phyloP scores from a whole-genome alignment of 148 eudicot genomes.

The Fallopia convolvulus region DNA sequence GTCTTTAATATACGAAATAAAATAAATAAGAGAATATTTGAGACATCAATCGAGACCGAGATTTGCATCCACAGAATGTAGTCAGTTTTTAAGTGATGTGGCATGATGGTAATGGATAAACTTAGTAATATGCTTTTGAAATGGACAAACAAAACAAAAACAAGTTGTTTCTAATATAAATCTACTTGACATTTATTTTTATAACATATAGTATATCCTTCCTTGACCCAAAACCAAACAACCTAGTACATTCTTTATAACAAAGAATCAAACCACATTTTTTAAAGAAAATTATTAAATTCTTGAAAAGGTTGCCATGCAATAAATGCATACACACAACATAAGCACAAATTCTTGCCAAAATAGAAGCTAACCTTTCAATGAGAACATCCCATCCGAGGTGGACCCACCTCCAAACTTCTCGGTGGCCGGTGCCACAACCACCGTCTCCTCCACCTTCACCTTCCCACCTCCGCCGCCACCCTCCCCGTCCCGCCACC shows the following conservation, averaged over 20 bases:
- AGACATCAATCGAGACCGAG: no score
- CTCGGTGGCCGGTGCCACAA: background rate
- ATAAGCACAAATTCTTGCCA: background rate
- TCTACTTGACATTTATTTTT: no score
- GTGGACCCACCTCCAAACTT: background rate
- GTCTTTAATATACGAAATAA: no score
- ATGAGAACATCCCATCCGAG: background rate
- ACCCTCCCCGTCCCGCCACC: constrained; percentile 25
- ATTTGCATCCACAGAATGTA: no score
- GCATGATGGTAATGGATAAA: background rate
- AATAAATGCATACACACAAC: background rate
- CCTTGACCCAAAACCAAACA: no score
- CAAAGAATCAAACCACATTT: background rate
- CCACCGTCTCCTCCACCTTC: constrained; percentile 3
- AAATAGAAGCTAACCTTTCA: background rate
- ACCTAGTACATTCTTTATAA: no score
- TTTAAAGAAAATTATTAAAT: no score
- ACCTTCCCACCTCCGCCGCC: constrained; percentile 11
- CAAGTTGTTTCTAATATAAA: no score
- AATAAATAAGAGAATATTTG: no score
- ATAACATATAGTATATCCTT: no score
- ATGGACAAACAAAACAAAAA: background rate
- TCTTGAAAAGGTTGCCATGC: background rate
- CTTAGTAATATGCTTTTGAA: background rate
- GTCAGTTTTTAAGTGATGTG: background rate